These are phyloP conservation scores for Persicaria maculosa DNA, from an alignment of 148 eudicot species.

Conservation along the genomic window DNA sequence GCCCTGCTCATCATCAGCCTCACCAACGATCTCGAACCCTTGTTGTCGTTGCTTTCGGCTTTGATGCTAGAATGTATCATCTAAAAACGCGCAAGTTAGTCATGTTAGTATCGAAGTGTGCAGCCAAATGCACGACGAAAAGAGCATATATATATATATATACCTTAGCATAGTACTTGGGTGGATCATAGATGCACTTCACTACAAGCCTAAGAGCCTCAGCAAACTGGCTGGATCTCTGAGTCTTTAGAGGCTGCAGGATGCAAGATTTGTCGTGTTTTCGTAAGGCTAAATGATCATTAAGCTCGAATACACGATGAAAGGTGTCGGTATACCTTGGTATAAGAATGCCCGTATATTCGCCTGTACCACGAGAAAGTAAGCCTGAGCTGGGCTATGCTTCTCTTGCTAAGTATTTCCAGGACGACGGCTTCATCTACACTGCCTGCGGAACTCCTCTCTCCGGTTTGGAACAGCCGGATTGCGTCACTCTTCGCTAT, in stretches of 20 bases:
- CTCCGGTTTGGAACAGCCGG: constrained; percentile 68
- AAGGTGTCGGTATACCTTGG: constrained; percentile 28
- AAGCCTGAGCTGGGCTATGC: constrained; percentile 59
- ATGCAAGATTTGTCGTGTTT: neutral
- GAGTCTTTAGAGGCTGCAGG: constrained; percentile 45
- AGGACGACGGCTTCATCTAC: constrained; percentile 64
- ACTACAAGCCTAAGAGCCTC: constrained; percentile 42
- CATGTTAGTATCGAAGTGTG: neutral
- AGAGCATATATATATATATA: neutral
- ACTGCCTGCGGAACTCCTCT: constrained; percentile 34
- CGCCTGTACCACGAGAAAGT: constrained; percentile 56
- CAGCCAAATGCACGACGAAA: neutral
- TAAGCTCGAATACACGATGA: too few species aligned
- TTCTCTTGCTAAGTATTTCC: constrained; percentile 73
- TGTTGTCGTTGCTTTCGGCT: neutral
- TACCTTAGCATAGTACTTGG: constrained; percentile 67
- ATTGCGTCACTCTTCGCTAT: constrained; percentile 71
- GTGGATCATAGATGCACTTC: constrained; percentile 47
- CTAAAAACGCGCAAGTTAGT: neutral
- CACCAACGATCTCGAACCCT: constrained; percentile 32
- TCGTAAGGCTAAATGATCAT: too few species aligned
- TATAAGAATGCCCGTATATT: constrained; percentile 67
- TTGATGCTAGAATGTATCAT: constrained; percentile 6
- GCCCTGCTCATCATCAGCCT: constrained; percentile 61
- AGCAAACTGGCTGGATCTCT: constrained; percentile 45